Conservation (phyloP, 2,329 filamentous ascomycete species). For the Verticillium nubilum region DNA sequence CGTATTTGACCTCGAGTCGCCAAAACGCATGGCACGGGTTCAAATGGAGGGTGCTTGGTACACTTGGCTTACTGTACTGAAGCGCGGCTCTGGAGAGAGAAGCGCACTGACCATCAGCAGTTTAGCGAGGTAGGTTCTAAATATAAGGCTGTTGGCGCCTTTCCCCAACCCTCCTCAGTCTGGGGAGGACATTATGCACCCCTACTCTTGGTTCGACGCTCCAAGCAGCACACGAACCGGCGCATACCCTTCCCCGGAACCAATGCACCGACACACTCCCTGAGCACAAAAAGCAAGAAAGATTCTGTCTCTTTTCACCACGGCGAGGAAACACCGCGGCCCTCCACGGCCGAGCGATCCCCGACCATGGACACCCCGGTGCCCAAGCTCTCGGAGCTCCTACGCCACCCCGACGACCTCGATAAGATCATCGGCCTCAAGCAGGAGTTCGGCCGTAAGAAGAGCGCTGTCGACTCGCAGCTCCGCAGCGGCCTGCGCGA, state of each 20-base stretch:
- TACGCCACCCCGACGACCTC: slow-evolving; percentile 92
- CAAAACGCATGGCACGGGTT: too few species aligned
- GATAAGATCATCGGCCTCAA: slow-evolving; percentile 91
- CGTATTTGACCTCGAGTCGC: too few species aligned
- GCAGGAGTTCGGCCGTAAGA: slow-evolving; percentile 90
- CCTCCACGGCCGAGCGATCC: background rate
- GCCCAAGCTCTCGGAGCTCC: slow-evolving; percentile 83
- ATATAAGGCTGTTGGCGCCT: too few species aligned
- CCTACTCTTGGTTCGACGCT: background rate
- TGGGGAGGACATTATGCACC: background rate
- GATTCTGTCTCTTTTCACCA: background rate
- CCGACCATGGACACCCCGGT: slow-evolving; percentile 58
- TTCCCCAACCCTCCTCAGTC: too few species aligned
- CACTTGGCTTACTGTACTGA: background rate
- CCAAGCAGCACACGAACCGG: background rate
- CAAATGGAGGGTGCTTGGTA: too few species aligned
- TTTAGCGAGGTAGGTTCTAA: background rate
- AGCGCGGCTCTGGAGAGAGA: too few species aligned
- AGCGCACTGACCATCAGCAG: background rate
- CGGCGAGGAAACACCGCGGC: background rate
- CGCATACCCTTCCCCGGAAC: background rate
- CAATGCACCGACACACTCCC: background rate
- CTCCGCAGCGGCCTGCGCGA: slow-evolving; percentile 83
- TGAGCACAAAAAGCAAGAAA: background rate
- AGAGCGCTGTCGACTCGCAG: slow-evolving; percentile 83